Conservation (phyloP, 2,329 filamentous ascomycete species). For the Monilinia fructigena region DNA sequence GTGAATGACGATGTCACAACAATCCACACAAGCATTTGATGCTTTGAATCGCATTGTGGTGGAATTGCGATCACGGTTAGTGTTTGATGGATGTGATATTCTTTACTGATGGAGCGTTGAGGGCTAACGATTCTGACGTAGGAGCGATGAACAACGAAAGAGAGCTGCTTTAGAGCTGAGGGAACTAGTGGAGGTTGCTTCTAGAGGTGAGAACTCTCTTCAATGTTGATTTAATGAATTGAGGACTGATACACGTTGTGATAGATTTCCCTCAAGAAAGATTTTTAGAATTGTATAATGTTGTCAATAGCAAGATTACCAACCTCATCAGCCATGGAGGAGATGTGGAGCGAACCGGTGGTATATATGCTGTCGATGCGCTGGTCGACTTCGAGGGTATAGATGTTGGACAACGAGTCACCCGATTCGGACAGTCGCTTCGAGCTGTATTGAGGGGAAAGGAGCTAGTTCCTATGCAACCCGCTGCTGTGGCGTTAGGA, state of each 20-base stretch:
- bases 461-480: constrained; percentile 86
- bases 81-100: constrained; percentile 28
- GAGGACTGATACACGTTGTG: background rate
- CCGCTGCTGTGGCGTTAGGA: constrained; percentile 83
- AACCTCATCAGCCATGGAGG: constrained; percentile 78
- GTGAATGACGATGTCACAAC: constrained; percentile 38
- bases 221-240: background rate
- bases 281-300: constrained; percentile 69
- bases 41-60: constrained; percentile 37
- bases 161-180: constrained; percentile 40
- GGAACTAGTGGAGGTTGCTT: constrained; percentile 39
- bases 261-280: constrained; percentile 76
- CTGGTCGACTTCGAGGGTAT: constrained; percentile 96
- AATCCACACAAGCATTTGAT: constrained; percentile 36
- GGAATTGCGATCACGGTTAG: constrained; percentile 39
- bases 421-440: constrained; percentile 87
- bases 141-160: constrained; percentile 39
- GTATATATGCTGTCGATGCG: constrained; percentile 86
- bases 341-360: constrained; percentile 86
- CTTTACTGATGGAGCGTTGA: background rate
- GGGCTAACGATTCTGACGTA: constrained; percentile 26
- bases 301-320: constrained; percentile 64
- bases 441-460: constrained; percentile 85
- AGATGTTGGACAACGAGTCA: constrained; percentile 89
- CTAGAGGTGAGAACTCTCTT: constrained; percentile 36